These are phyloP conservation scores for Asterionellopsis glacialis DNA, from an alignment of 108 stramenopile genomes.

Conservation along the genomic window DNA sequence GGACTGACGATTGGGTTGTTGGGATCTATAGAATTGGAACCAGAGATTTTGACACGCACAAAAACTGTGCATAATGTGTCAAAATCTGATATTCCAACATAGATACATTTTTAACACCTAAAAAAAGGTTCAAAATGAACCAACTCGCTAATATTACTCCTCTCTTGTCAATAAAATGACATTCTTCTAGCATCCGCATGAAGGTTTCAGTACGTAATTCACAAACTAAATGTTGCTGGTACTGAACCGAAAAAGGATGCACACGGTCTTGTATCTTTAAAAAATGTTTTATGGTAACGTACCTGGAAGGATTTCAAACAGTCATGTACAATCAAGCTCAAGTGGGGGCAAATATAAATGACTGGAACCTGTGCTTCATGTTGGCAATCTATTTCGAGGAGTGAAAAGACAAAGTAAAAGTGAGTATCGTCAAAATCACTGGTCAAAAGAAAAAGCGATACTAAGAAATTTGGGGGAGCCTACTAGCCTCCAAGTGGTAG, in stretches of 20 bases:
- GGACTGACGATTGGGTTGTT: constrained; percentile 1
- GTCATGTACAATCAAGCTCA: too few species aligned
- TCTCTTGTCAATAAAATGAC: too few species aligned
- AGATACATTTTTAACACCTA: neutral
- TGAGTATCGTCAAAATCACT: too few species aligned
- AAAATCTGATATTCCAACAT: neutral
- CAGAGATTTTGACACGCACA: neutral
- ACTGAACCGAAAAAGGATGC: too few species aligned
- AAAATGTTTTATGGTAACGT: neutral
- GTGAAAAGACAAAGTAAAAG: too few species aligned
- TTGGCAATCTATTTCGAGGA: neutral
- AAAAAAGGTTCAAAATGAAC: neutral
- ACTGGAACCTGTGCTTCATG: neutral
- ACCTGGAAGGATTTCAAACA: neutral
- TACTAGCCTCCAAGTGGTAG: too few species aligned
- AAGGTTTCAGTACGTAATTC: too few species aligned
- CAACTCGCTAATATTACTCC: neutral
- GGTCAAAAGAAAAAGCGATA: too few species aligned
- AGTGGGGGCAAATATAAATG: neutral
- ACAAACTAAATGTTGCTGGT: too few species aligned
- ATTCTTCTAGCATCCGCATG: too few species aligned
- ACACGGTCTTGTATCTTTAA: neutral
- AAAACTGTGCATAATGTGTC: neutral
- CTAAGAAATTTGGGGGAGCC: too few species aligned
- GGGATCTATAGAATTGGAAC: neutral